Percentiles rank a stretch among this genome's conserved stretches.
phyloP scores from a whole-genome alignment of 345 rosid genomes.

The Aethionema arabicum region DNA sequence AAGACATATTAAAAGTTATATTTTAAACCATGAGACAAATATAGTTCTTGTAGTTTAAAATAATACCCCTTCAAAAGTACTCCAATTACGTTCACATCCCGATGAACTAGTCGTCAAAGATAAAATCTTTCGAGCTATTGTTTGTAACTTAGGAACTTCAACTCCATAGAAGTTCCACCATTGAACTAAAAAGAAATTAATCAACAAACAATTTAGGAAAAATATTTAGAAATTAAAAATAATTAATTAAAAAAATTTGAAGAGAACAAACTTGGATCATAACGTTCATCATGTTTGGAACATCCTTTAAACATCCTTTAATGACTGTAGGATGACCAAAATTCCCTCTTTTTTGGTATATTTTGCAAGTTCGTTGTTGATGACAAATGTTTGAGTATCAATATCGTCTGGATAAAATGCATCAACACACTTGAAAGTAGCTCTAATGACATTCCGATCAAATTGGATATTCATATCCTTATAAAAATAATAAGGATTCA shows the following conservation, averaged over 20 bases:
- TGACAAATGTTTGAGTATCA: background rate
- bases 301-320: background rate
- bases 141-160: slow-evolving; percentile 2
- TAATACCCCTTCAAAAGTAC: slow-evolving; percentile 9
- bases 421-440: background rate
- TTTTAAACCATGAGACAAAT: no score
- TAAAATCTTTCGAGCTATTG: background rate
- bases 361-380: slow-evolving; percentile 5
- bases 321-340: slow-evolving; percentile 6
- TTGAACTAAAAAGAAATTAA: slow-evolving; percentile 9
- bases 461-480: background rate
- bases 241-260: no score
- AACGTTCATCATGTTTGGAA: background rate
- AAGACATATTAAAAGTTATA: background rate
- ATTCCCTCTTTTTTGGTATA: background rate
- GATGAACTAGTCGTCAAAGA: slow-evolving; percentile 10
- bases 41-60: background rate
- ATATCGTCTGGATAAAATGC: background rate
- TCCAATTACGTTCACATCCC: slow-evolving; percentile 9
- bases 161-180: slow-evolving; percentile 5
- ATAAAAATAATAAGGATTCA: slow-evolving; percentile 8
- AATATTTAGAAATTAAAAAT: background rate
- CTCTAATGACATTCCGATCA: background rate
- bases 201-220: no score
- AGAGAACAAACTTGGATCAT: background rate